Conservation (phyloP, 495 filamentous ascomycete genomes). For the Penicillium parvum region DNA sequence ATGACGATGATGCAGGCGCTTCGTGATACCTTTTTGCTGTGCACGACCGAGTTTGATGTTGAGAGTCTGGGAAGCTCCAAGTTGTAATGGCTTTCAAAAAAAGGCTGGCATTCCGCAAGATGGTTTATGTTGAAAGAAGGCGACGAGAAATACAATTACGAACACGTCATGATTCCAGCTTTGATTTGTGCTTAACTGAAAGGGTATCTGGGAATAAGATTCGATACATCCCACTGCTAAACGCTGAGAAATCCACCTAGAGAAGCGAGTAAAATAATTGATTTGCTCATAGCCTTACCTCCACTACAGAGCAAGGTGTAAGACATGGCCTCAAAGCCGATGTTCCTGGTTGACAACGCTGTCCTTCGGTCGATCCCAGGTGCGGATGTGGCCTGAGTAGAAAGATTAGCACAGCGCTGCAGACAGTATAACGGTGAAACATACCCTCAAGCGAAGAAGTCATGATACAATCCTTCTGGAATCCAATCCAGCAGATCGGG, state of each 20-base stretch:
- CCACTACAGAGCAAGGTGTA: not conserved
- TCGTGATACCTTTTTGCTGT: constrained; percentile 61
- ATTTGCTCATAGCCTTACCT: not conserved
- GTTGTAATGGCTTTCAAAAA: constrained; percentile 17
- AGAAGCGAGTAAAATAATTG: not conserved
- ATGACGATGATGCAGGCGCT: constrained; percentile 35
- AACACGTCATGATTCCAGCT: not conserved
- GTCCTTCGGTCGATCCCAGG: constrained; percentile 77
- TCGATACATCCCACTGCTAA: constrained; percentile 2
- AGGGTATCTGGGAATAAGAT: constrained; percentile 19
- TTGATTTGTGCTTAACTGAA: constrained; percentile 6
- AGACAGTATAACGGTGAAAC: constrained; percentile 16
- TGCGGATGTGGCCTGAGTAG: constrained; percentile 72
- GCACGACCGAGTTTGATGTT: constrained; percentile 53
- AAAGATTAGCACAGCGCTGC: not conserved
- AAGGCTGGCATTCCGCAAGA: too few species aligned
- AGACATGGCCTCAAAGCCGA: constrained; percentile 6
- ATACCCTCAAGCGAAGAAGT: constrained; percentile 85
- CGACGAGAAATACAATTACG: too few species aligned
- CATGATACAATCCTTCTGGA: constrained; percentile 86
- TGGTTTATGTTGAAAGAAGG: not conserved
- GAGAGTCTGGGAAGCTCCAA: constrained; percentile 23
- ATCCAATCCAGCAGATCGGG: constrained; percentile 82
- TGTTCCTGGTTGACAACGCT: constrained; percentile 31
- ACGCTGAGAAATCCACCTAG: constrained; percentile 2